Evolutionary conservation across 192 early-diverging fungal genomes (phyloP).

Genomic region (Backusella mclennaniae): DNA sequence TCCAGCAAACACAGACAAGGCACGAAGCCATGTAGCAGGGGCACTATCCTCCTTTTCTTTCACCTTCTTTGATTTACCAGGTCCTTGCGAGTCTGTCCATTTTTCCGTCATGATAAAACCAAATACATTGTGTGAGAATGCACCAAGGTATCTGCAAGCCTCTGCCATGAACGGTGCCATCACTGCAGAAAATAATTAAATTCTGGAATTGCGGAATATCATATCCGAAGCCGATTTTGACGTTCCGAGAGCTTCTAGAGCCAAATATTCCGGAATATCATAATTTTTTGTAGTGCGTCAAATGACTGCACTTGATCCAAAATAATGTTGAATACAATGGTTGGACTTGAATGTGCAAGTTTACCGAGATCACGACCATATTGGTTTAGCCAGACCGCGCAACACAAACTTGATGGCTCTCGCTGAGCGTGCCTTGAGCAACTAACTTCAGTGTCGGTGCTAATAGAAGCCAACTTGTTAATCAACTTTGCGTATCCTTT

Average conservation of each 20-base stretch:
- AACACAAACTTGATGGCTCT: conserved; percentile 16
- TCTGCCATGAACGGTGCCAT: conserved; percentile 73
- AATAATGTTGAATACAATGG: conserved; percentile 65
- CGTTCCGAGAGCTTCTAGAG: too few relatives aligned
- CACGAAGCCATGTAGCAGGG: conserved; percentile 12
- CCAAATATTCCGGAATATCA: too few relatives aligned
- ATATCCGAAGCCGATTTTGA: too few relatives aligned
- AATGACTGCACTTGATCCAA: conserved; percentile 67
- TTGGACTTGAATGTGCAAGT: conserved; percentile 71
- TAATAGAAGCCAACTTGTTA: conserved; percentile 41
- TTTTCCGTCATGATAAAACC: conserved; percentile 66
- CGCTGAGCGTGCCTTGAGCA: conserved; percentile 45
- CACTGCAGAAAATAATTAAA: too few relatives aligned
- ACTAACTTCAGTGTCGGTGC: conserved; percentile 20
- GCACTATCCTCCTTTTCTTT: conserved; percentile 66
- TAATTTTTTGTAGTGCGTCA: conserved; percentile 34
- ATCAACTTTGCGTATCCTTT: conserved; percentile 81
- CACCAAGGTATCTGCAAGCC: conserved; percentile 67
- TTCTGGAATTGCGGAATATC: too few relatives aligned
- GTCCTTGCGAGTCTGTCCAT: conserved; percentile 47
- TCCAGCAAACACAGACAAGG: conserved; percentile 65
- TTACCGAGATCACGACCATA: conserved; percentile 73
- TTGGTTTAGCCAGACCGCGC: conserved; percentile 59
- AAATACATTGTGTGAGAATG: conserved; percentile 74
- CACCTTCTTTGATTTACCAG: conserved; percentile 37